phyloP scores from a whole-genome alignment of 1,139 yeast genomes.

The Blastobotrys serpentis region DNA sequence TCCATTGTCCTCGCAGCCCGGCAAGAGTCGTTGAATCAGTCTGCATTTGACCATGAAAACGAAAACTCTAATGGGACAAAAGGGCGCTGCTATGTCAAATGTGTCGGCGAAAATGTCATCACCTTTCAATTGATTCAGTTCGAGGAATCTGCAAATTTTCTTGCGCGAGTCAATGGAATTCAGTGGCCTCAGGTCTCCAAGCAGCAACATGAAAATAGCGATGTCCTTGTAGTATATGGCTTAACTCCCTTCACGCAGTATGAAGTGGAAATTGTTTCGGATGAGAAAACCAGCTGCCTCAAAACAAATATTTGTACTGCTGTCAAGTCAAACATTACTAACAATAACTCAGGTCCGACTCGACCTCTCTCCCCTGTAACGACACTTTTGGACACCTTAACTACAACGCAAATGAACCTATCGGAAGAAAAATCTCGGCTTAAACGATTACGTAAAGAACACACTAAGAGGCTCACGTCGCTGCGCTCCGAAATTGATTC shows the following conservation, averaged over 20 bases:
- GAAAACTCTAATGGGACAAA: conserved; percentile 5
- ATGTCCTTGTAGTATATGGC: conserved; percentile 33
- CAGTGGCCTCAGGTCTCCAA: conserved; percentile 39
- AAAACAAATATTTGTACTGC: conserved; percentile 28
- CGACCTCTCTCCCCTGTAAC: conserved; percentile 40
- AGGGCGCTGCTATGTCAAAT: conserved; percentile 30
- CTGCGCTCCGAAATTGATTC: conserved; percentile 39
- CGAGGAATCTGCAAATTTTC: conserved; percentile 23
- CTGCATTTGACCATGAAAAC: conserved; percentile 7
- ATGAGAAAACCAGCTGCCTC: conserved; percentile 21
- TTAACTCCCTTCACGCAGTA: conserved; percentile 39
- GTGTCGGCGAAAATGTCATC: conserved; percentile 35
- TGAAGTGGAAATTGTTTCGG: conserved; percentile 33
- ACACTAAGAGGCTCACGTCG: conserved; percentile 35
- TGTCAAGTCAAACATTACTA: conserved; percentile 12
- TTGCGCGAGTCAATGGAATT: conserved; percentile 38
- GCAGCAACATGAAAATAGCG: conserved; percentile 21
- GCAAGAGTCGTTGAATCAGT: conserved; percentile 28
- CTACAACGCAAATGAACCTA: conserved; percentile 36
- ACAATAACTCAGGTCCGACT: conserved; percentile 25
- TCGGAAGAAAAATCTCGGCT: conserved; percentile 37
- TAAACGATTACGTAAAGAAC: conserved; percentile 37
- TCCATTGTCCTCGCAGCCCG: conserved; percentile 39
- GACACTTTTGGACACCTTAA: conserved; percentile 39
- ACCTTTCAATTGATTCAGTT: conserved; percentile 34